phyloP scores from a whole-genome alignment of 225 moss, liverwort and hornwort species.

The Anthoceros angustus region DNA sequence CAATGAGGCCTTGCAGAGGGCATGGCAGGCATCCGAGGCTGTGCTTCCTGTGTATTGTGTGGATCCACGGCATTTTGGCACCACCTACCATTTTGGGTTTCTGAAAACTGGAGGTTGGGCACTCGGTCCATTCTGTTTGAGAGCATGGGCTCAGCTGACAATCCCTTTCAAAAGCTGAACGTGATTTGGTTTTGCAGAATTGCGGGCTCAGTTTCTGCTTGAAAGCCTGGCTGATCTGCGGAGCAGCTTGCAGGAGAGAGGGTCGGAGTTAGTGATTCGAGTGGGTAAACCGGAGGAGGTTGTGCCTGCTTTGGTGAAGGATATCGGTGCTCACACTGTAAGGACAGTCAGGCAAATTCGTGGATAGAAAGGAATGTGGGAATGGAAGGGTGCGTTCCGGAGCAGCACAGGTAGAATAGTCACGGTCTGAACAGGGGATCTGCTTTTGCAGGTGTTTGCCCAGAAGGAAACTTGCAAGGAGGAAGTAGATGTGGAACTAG shows the following conservation, averaged over 20 bases:
- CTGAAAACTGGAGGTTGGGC: constrained; percentile 92
- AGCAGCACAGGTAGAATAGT: neutral
- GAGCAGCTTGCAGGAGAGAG: constrained; percentile 50
- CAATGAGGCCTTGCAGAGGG: constrained; percentile 75
- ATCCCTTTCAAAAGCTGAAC: neutral
- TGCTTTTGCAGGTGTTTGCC: constrained; percentile 47
- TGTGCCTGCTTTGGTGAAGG: constrained; percentile 50
- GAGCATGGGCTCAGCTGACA: neutral
- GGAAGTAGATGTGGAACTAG: constrained; percentile 66
- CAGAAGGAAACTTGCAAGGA: constrained; percentile 95
- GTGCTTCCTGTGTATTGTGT: constrained; percentile 84
- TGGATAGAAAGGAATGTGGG: neutral
- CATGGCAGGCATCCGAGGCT: constrained; percentile 74
- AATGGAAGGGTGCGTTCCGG: neutral
- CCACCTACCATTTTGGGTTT: constrained; percentile 66
- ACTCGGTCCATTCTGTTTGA: neutral
- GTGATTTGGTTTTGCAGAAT: constrained; percentile 25
- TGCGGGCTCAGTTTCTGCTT: constrained; percentile 84
- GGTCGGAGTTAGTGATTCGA: constrained; percentile 70
- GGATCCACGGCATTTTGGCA: constrained; percentile 76
- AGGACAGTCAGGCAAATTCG: neutral
- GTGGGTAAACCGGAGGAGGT: constrained; percentile 80
- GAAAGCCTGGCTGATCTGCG: constrained; percentile 78
- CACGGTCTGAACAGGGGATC: neutral
- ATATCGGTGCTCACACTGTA: constrained; percentile 66